Evolutionary conservation across 2,329 filamentous ascomycete genomes (phyloP).

Genomic region (Cercospora janseana): DNA sequence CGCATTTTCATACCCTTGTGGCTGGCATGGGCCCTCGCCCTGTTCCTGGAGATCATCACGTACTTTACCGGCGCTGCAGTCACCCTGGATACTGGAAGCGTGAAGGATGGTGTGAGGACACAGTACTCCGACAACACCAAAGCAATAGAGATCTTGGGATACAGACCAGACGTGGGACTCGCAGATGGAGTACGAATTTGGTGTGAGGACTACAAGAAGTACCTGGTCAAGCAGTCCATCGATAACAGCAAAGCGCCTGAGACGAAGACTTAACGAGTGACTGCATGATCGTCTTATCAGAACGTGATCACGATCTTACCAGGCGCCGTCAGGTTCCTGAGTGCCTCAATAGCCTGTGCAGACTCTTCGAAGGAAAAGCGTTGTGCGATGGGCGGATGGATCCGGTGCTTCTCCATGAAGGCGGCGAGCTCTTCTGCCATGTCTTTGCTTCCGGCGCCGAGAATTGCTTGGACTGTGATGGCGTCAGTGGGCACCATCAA

Average conservation of each 20-base stretch:
- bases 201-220: constrained; percentile 42
- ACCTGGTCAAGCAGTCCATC: constrained; percentile 21
- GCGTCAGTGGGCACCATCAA: background rate
- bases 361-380: constrained; percentile 40
- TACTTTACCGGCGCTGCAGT: constrained; percentile 48
- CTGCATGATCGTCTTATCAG: no score
- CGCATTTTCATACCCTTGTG: constrained; percentile 49
- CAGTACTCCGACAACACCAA: constrained; percentile 56
- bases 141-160: constrained; percentile 53
- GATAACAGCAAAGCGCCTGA: no score
- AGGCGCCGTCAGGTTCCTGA: constrained; percentile 36
- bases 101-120: constrained; percentile 54
- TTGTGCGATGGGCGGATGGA: constrained; percentile 41
- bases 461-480: constrained; percentile 19
- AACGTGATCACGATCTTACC: constrained; percentile 33
- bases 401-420: constrained; percentile 43
- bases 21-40: constrained; percentile 51
- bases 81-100: constrained; percentile 54
- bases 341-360: constrained; percentile 34
- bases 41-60: constrained; percentile 47
- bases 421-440: constrained; percentile 42
- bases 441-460: constrained; percentile 43
- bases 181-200: constrained; percentile 52
- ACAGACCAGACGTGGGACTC: constrained; percentile 51
- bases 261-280: no score